Conservation (phyloP, 345 rosid species). For the Adansonia digitata region DNA sequence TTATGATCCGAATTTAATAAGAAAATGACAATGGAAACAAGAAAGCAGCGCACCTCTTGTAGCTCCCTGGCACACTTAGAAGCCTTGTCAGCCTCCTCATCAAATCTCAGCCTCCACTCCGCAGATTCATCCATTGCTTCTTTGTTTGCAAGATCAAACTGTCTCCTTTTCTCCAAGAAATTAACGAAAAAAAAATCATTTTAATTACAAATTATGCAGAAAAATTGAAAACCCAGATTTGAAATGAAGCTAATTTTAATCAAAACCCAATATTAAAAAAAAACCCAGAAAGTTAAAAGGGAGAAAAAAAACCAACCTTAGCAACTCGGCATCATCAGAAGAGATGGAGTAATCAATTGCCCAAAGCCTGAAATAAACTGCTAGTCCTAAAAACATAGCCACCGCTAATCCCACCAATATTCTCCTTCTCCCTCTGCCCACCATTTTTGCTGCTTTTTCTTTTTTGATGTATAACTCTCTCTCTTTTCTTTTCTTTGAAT, state of each 20-base stretch:
- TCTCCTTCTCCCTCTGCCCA: constrained; percentile 29
- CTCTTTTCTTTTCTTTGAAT: not conserved
- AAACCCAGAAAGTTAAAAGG: too few relatives aligned
- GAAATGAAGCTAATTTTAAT: not conserved
- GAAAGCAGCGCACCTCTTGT: constrained; percentile 37
- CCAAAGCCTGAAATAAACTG: constrained; percentile 62
- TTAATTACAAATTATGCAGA: not conserved
- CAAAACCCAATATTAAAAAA: not conserved
- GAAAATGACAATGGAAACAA: not conserved
- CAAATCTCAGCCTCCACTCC: constrained; percentile 83
- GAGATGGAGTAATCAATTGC: constrained; percentile 48
- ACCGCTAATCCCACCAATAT: constrained; percentile 35
- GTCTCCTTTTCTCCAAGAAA: constrained; percentile 39
- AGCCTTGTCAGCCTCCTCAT: constrained; percentile 54
- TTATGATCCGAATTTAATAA: not conserved
- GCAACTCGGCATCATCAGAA: constrained; percentile 43
- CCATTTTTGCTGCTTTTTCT: constrained; percentile 21
- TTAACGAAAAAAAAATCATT: not conserved
- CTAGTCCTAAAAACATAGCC: constrained; percentile 49
- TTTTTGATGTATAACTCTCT: not conserved
- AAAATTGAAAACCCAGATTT: not conserved
- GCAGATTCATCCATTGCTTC: constrained; percentile 98
- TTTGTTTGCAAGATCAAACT: constrained; percentile 84
- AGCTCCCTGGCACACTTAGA: constrained; percentile 57
- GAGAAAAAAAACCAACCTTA: constrained; percentile 35